phyloP scores from a whole-genome alignment of 768 basidiomycete genomes.

The Leccinum subgranulosum region DNA sequence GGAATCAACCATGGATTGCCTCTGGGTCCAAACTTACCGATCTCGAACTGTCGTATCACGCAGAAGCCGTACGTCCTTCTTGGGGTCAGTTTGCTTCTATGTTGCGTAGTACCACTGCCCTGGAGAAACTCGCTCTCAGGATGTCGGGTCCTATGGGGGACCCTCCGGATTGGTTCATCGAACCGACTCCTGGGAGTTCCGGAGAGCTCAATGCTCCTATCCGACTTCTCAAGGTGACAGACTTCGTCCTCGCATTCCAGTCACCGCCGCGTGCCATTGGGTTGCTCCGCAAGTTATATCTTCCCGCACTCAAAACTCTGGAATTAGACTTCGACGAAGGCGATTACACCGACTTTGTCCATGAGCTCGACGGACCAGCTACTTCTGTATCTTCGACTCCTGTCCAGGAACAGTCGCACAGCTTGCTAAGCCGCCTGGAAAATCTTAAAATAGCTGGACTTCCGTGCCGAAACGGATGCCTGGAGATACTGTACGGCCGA shows the following conservation, averaged over 20 bases:
- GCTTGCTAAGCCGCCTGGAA: slow-evolving; percentile 43
- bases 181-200: slow-evolving; percentile 13
- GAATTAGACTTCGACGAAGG: slow-evolving; percentile 53
- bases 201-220: slow-evolving; percentile 31
- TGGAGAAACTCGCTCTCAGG: slow-evolving; percentile 50
- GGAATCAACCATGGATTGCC: slow-evolving; percentile 43
- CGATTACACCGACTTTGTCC: slow-evolving; percentile 51
- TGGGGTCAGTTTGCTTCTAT: slow-evolving; percentile 52
- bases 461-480: slow-evolving; percentile 35
- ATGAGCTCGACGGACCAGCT: slow-evolving; percentile 34
- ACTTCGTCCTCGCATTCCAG: slow-evolving; percentile 50
- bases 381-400: slow-evolving; percentile 29
- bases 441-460: slow-evolving; percentile 52
- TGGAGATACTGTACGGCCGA: slow-evolving; percentile 43
- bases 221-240: slow-evolving; percentile 23
- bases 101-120: slow-evolving; percentile 49
- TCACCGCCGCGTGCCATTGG: slow-evolving; percentile 39
- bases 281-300: slow-evolving; percentile 24
- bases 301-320: slow-evolving; percentile 37
- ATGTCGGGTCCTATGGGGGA: slow-evolving; percentile 54
- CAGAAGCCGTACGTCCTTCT: slow-evolving; percentile 59
- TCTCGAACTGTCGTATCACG: slow-evolving; percentile 61
- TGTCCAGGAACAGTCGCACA: slow-evolving; percentile 34
- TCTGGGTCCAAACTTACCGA: slow-evolving; percentile 36
- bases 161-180: slow-evolving; percentile 35